A percentile compares a stretch with the other conserved stretches of the same genome.
These are phyloP conservation scores for Leccinum rimulosum DNA, from an alignment of 768 basidiomycete species.

Conservation along the genomic window DNA sequence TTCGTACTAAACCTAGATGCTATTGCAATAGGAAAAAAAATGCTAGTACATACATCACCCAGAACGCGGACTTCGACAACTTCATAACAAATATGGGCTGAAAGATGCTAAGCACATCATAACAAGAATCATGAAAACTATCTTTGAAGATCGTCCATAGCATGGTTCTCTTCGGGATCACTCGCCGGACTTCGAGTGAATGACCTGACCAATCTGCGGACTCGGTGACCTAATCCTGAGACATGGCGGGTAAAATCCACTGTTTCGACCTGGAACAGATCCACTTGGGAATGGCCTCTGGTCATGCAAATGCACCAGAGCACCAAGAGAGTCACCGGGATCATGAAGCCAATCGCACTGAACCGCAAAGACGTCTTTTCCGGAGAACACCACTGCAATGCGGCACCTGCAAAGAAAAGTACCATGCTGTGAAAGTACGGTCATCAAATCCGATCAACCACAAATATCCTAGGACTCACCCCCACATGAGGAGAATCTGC, in stretches of 20 bases:
- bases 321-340: slow-evolving; percentile 33
- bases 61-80: neutral
- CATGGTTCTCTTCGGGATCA: neutral
- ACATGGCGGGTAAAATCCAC: neutral
- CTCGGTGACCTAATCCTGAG: neutral
- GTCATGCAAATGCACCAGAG: slow-evolving; percentile 42
- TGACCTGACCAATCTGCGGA: neutral
- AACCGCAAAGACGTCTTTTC: slow-evolving; percentile 9
- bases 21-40: no score
- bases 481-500: slow-evolving; percentile 57
- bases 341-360: slow-evolving; percentile 32
- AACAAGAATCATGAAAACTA: neutral
- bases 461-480: slow-evolving; percentile 36
- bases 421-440: slow-evolving; percentile 18
- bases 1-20: no score
- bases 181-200: neutral
- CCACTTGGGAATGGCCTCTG: neutral
- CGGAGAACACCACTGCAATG: slow-evolving; percentile 23
- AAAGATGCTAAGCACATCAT: neutral
- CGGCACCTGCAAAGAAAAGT: slow-evolving; percentile 28
- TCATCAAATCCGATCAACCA: neutral
- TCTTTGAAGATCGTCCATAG: neutral
- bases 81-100: neutral
- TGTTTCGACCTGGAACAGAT: neutral
- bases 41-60: no score